Conservation (phyloP, 1,139 yeast species). For the Blastobotrys capitulatus region DNA sequence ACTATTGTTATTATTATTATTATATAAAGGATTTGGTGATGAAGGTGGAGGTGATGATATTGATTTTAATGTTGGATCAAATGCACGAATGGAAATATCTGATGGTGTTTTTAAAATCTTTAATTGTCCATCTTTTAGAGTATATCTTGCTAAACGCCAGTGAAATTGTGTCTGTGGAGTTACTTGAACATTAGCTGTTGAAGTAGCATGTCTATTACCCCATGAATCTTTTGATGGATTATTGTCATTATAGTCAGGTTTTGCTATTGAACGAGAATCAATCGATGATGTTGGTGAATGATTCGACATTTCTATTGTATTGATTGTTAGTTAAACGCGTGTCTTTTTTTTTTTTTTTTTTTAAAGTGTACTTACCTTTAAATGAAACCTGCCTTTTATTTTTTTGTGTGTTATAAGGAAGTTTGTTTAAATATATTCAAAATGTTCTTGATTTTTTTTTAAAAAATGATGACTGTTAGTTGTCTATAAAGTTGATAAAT, state of each 20-base stretch:
- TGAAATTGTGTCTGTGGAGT: constrained; percentile 5
- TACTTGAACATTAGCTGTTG: constrained; percentile 5
- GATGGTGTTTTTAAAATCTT: constrained; percentile 31
- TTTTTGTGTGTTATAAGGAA: background rate
- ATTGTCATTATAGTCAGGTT: background rate
- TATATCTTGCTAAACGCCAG: constrained; percentile 32
- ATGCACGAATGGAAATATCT: constrained; percentile 25
- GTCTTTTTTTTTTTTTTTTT: too few species aligned
- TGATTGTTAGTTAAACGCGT: background rate
- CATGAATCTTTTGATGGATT: constrained; percentile 18
- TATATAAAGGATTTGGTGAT: too few species aligned
- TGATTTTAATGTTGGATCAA: constrained; percentile 22
- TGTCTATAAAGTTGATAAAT: too few species aligned
- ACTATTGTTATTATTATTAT: constrained; percentile 9
- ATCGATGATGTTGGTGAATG: constrained; percentile 11
- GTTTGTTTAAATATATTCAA: background rate
- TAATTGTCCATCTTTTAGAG: constrained; percentile 28
- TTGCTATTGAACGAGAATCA: constrained; percentile 5
- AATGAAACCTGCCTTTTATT: too few species aligned
- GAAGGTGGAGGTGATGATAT: constrained; percentile 10
- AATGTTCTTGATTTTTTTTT: too few species aligned
- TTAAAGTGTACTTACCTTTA: too few species aligned
- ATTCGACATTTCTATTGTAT: constrained; percentile 6
- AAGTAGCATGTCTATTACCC: constrained; percentile 21
- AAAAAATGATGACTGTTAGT: background rate